Evolutionary conservation across 1,284 basidiomycete species (phyloP).

Genomic region (Pseudozyma tsukubaensis): DNA sequence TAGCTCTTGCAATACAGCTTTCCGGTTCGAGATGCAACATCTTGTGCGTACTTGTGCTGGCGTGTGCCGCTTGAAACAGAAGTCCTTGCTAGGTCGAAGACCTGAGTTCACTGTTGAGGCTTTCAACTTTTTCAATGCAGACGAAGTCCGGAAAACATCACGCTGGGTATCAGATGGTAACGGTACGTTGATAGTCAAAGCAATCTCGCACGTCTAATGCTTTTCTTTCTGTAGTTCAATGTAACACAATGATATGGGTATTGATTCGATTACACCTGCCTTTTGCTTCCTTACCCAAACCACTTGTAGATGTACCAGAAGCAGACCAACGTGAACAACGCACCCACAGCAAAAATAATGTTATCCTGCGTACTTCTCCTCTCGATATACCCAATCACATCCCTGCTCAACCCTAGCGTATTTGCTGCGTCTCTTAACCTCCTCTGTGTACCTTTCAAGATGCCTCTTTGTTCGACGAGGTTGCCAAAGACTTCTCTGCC

Average conservation of each 20-base stretch:
- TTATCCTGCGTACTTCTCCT: slow-evolving; percentile 66
- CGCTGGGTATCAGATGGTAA: too few relatives aligned
- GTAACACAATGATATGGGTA: too few relatives aligned
- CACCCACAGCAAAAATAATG: slow-evolving; percentile 64
- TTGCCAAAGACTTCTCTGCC: slow-evolving; percentile 66
- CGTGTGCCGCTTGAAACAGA: neutral
- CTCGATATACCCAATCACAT: slow-evolving; percentile 68
- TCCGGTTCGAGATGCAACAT: neutral
- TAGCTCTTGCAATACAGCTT: slow-evolving; percentile 11
- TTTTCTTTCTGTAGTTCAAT: too few relatives aligned
- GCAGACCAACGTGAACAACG: slow-evolving; percentile 63
- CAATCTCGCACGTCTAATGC: too few relatives aligned
- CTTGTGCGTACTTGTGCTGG: neutral
- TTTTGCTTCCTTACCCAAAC: slow-evolving; percentile 34
- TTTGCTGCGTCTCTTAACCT: slow-evolving; percentile 64
- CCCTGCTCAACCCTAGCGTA: slow-evolving; percentile 64
- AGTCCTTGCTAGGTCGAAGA: too few relatives aligned
- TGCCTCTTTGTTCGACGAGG: slow-evolving; percentile 65
- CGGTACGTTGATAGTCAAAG: too few relatives aligned
- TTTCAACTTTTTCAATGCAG: neutral
- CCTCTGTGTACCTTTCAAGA: slow-evolving; percentile 64
- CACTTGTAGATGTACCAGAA: slow-evolving; percentile 67
- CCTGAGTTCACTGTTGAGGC: too few relatives aligned
- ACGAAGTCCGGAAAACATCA: neutral
- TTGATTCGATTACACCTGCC: too few relatives aligned